Percentiles rank a stretch among this genome's conserved stretches.
Evolutionary conservation across 371 early-diverging fungal species (phyloP).

Genomic region (Blakeslea trispora): DNA sequence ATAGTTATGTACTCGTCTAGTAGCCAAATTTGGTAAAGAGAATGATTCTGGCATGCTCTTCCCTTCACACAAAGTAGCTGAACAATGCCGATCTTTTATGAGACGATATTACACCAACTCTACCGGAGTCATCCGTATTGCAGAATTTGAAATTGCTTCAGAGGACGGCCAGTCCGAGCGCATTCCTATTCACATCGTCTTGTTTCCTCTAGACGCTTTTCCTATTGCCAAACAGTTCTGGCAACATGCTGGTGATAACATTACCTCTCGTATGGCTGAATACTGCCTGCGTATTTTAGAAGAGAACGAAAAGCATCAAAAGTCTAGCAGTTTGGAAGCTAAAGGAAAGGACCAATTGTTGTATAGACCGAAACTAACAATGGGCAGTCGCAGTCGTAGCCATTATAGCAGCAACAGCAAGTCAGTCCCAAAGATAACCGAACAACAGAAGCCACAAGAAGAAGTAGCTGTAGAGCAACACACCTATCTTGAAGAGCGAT

Average conservation of each 20-base stretch:
- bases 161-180: slow-evolving; percentile 26
- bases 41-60: slow-evolving; percentile 72
- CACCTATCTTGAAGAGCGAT: slow-evolving; percentile 86
- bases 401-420: slow-evolving; percentile 19
- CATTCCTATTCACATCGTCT: slow-evolving; percentile 65
- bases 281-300: slow-evolving; percentile 72
- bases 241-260: slow-evolving; percentile 93
- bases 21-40: slow-evolving; percentile 68
- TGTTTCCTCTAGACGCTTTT: slow-evolving; percentile 73
- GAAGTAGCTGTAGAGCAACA: slow-evolving; percentile 51
- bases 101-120: slow-evolving; percentile 41
- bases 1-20: slow-evolving; percentile 46
- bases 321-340: background rate
- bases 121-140: slow-evolving; percentile 56
- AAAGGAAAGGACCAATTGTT: slow-evolving; percentile 1
- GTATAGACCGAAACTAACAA: slow-evolving; percentile 18
- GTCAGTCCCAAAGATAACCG: background rate
- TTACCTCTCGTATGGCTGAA: slow-evolving; percentile 87
- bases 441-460: slow-evolving; percentile 23
- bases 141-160: slow-evolving; percentile 60
- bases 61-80: slow-evolving; percentile 71
- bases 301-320: slow-evolving; percentile 32
- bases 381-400: slow-evolving; percentile 24
- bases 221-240: slow-evolving; percentile 86
- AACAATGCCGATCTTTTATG: slow-evolving; percentile 72